Evolutionary conservation across 805 yeast genomes (phyloP).

Genomic region (Metschnikowia hibisci): DNA sequence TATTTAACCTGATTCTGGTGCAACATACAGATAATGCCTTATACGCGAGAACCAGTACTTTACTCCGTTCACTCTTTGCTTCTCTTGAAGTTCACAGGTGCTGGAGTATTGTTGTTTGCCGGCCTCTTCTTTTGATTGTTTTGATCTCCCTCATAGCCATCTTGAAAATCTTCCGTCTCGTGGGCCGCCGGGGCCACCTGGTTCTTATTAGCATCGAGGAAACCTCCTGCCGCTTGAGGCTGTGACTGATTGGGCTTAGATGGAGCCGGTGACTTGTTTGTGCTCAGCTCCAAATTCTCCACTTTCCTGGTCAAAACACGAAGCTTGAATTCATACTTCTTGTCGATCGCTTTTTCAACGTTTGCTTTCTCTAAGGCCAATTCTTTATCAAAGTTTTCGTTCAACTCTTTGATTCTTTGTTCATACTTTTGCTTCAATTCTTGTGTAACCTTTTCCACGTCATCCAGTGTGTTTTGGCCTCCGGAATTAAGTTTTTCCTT

Average conservation of each 20-base stretch:
- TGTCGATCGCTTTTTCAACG: constrained; percentile 47
- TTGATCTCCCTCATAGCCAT: neutral
- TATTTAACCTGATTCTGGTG: too few relatives aligned
- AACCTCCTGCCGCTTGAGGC: neutral
- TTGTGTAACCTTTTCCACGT: constrained; percentile 10
- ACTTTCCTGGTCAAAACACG: constrained; percentile 52
- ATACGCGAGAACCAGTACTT: too few relatives aligned
- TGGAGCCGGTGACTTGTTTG: neutral
- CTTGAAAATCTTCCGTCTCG: constrained; percentile 5
- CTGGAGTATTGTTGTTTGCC: constrained; percentile 1
- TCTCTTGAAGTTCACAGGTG: constrained; percentile 6
- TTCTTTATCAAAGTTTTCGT: constrained; percentile 20
- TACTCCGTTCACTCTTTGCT: neutral
- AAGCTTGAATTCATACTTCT: constrained; percentile 56
- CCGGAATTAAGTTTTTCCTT: constrained; percentile 18
- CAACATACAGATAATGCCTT: too few relatives aligned
- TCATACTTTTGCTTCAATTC: constrained; percentile 19
- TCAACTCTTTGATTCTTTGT: constrained; percentile 19
- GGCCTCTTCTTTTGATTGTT: constrained; percentile 1
- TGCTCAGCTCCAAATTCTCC: constrained; percentile 41
- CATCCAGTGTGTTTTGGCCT: neutral
- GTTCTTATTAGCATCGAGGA: neutral
- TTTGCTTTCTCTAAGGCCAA: constrained; percentile 29
- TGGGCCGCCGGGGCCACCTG: neutral
- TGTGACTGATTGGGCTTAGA: neutral